Evolutionary conservation across 306 rosid genomes (phyloP).

Genomic region (Glycyrrhiza uralensis): DNA sequence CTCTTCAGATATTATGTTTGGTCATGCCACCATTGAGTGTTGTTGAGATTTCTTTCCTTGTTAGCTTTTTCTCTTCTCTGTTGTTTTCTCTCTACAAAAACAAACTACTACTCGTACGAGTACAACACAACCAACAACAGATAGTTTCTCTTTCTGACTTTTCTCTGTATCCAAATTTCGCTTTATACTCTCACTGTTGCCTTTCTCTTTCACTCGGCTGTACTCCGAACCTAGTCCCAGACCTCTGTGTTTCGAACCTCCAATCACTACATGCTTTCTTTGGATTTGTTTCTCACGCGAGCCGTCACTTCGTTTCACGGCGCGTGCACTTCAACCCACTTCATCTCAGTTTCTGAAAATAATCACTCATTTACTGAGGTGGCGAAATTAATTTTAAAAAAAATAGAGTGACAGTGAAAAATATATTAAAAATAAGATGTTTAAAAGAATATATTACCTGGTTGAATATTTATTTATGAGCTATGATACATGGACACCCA

Average conservation of each 20-base stretch:
- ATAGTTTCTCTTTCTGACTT: conserved; percentile 1
- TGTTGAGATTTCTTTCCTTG: conserved; percentile 54
- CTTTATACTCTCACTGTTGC: conserved; percentile 18
- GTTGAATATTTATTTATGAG: too few relatives aligned
- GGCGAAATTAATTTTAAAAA: too few relatives aligned
- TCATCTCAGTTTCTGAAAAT: too few relatives aligned
- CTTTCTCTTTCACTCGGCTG: background rate
- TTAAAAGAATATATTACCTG: too few relatives aligned
- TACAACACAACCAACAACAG: background rate
- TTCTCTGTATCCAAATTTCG: conserved; percentile 11
- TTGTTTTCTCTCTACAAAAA: background rate
- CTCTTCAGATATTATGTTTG: background rate
- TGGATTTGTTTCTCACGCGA: background rate
- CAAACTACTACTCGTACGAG: background rate
- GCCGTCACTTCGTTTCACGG: background rate
- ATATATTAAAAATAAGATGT: too few relatives aligned
- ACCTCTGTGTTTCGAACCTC: conserved; percentile 10
- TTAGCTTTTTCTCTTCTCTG: conserved; percentile 32
- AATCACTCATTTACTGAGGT: too few relatives aligned
- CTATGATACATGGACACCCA: too few relatives aligned
- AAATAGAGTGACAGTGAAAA: too few relatives aligned
- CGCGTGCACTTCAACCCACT: conserved; percentile 10
- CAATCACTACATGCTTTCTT: background rate
- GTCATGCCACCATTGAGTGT: conserved; percentile 27
- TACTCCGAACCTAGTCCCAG: conserved; percentile 34